Percentiles rank a stretch among this genome's conserved stretches.
Evolutionary conservation across 768 basidiomycete genomes (phyloP).

Genomic region (Tylopilus rubrobrunneus): DNA sequence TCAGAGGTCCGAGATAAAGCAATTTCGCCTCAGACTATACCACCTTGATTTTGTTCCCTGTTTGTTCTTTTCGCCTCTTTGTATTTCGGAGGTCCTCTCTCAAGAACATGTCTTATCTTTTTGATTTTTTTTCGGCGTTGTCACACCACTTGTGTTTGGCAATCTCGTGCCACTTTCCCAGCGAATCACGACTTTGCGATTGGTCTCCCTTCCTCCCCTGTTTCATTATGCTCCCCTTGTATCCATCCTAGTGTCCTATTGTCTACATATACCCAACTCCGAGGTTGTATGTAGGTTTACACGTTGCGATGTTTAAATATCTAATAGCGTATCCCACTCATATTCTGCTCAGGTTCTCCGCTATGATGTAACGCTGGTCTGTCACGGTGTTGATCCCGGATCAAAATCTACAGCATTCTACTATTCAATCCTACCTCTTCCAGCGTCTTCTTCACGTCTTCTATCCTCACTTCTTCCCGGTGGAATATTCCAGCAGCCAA

Average conservation of each 20-base stretch:
- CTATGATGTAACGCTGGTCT: neutral
- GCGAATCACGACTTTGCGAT: slow-evolving; percentile 5
- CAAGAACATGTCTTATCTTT: slow-evolving; percentile 1
- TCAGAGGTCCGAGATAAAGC: slow-evolving; percentile 49
- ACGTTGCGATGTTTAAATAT: slow-evolving; percentile 22
- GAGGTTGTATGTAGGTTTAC: slow-evolving; percentile 34
- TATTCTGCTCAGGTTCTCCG: slow-evolving; percentile 4
- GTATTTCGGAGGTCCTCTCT: slow-evolving; percentile 7
- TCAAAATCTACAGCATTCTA: slow-evolving; percentile 24
- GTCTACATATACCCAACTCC: slow-evolving; percentile 32
- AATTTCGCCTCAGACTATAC: slow-evolving; percentile 3
- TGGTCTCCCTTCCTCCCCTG: neutral
- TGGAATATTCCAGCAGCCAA: slow-evolving; percentile 98
- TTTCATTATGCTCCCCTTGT: slow-evolving; percentile 28
- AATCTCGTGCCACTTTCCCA: slow-evolving; percentile 2
- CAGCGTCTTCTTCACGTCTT: slow-evolving; percentile 69
- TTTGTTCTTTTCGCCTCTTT: slow-evolving; percentile 2
- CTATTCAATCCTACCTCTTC: slow-evolving; percentile 47
- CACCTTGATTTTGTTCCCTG: slow-evolving; percentile 4
- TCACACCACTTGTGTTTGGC: neutral
- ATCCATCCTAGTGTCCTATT: slow-evolving; percentile 29
- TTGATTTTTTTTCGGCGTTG: neutral
- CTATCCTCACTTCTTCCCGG: slow-evolving; percentile 79
- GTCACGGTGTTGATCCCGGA: neutral
- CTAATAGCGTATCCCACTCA: slow-evolving; percentile 28